Conservation (phyloP, 176 grass and related monocot species). For the Puya raimondii region DNA sequence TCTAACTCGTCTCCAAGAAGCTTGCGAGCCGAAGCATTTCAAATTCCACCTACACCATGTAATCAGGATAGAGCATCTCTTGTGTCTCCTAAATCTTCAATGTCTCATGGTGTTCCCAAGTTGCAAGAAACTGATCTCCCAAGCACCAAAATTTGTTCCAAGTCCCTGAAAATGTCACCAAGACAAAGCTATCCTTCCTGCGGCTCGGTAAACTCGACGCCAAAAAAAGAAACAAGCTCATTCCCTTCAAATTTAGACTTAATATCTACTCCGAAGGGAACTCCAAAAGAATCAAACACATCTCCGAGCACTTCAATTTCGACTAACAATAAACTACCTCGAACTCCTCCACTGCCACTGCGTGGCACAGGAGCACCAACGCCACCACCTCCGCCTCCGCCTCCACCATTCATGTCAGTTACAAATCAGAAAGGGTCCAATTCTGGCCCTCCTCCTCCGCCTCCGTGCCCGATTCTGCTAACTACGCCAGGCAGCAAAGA, state of each 20-base stretch:
- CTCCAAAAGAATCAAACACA: not conserved
- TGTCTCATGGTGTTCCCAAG: slow-evolving; percentile 13
- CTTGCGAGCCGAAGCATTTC: not conserved
- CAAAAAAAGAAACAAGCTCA: slow-evolving; percentile 1
- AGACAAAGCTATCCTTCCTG: not conserved
- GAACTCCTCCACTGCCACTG: not conserved
- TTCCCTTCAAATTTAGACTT: slow-evolving; percentile 12
- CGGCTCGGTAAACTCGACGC: not conserved
- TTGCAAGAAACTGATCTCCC: slow-evolving; percentile 8
- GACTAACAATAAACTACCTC: not conserved
- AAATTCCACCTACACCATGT: slow-evolving; percentile 25
- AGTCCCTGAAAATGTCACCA: not conserved
- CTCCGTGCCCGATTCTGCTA: slow-evolving; percentile 27
- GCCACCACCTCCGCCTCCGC: slow-evolving; percentile 30
- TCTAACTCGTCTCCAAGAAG: slow-evolving; percentile 11
- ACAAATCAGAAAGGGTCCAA: slow-evolving; percentile 23
- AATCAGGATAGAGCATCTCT: slow-evolving; percentile 10
- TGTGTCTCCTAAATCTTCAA: slow-evolving; percentile 19
- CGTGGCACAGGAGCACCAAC: not conserved
- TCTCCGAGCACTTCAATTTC: not conserved
- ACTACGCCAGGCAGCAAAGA: slow-evolving; percentile 24
- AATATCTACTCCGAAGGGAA: not conserved
- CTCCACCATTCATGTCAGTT: slow-evolving; percentile 15
- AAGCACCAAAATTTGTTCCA: slow-evolving; percentile 1
- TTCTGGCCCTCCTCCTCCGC: slow-evolving; percentile 18